Percentiles rank a stretch among this genome's conserved stretches.
These are phyloP conservation scores for Friedmanniomyces simplex DNA, from an alignment of 495 filamentous ascomycete genomes.

Conservation along the genomic window DNA sequence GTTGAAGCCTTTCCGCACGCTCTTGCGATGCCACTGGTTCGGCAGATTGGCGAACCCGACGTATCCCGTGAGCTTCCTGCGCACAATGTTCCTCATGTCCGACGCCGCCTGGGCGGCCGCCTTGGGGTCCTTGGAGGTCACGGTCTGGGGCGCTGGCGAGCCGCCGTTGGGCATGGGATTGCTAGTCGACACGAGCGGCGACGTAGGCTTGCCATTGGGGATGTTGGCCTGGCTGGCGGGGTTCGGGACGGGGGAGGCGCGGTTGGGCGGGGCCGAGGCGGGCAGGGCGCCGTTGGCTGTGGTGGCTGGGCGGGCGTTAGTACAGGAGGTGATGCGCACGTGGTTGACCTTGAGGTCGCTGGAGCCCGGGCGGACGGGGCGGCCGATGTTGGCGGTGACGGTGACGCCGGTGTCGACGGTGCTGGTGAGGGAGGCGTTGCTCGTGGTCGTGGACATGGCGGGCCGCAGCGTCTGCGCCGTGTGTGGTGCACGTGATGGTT, in stretches of 20 bases:
- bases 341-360: background rate
- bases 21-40: slow-evolving; percentile 99
- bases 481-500: background rate
- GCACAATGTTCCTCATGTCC: slow-evolving; percentile 94
- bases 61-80: slow-evolving; percentile 95
- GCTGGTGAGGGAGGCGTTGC: slow-evolving; percentile 1
- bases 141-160: slow-evolving; percentile 45
- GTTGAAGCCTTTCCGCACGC: slow-evolving; percentile 99
- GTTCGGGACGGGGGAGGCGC: slow-evolving; percentile 29
- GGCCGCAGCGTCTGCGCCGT: background rate
- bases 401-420: slow-evolving; percentile 1
- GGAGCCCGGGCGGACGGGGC: slow-evolving; percentile 1
- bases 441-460: background rate
- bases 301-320: slow-evolving; percentile 3
- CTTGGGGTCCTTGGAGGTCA: slow-evolving; percentile 75
- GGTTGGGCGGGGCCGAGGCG: slow-evolving; percentile 20
- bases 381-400: background rate
- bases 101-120: slow-evolving; percentile 63
- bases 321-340: background rate
- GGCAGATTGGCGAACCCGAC: slow-evolving; percentile 98
- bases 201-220: slow-evolving; percentile 45
- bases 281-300: slow-evolving; percentile 17
- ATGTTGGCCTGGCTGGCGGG: slow-evolving; percentile 6
- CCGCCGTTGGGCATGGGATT: slow-evolving; percentile 51
- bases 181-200: slow-evolving; percentile 47